Evolutionary conservation across 2,329 filamentous ascomycete species (phyloP).

Genomic region (Rhynchosporium secalis): DNA sequence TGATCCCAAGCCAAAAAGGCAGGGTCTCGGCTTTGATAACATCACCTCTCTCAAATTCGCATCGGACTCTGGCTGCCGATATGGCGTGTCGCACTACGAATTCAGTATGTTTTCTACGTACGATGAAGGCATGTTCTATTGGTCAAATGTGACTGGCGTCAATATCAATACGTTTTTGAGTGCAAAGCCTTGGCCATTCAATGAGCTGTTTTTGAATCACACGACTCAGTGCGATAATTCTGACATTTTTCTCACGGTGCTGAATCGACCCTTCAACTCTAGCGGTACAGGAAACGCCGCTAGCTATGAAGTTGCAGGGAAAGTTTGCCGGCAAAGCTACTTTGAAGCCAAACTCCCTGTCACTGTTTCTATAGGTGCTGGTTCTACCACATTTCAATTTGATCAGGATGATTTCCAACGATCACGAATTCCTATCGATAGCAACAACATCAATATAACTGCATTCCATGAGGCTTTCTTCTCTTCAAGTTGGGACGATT

Average conservation of each 20-base stretch:
- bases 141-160: not conserved
- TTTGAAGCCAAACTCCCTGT: not conserved
- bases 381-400: not conserved
- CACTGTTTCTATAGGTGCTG: not conserved
- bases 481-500: not conserved
- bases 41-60: not conserved
- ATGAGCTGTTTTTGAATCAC: not conserved
- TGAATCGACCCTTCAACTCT: not conserved
- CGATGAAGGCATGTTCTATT: not conserved
- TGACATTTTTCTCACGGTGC: not conserved
- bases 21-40: not conserved
- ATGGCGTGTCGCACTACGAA: not conserved
- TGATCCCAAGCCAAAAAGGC: not conserved
- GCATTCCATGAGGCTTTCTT: not conserved
- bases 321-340: not conserved
- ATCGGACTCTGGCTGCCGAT: not conserved
- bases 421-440: not conserved
- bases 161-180: not conserved
- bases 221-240: not conserved
- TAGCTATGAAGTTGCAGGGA: not conserved
- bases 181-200: not conserved
- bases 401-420: not conserved
- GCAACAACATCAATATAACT: not conserved
- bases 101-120: not conserved
- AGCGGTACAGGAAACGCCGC: too few species aligned